Conservation (phyloP, 805 yeast genomes). For the Candida stauntonica region DNA sequence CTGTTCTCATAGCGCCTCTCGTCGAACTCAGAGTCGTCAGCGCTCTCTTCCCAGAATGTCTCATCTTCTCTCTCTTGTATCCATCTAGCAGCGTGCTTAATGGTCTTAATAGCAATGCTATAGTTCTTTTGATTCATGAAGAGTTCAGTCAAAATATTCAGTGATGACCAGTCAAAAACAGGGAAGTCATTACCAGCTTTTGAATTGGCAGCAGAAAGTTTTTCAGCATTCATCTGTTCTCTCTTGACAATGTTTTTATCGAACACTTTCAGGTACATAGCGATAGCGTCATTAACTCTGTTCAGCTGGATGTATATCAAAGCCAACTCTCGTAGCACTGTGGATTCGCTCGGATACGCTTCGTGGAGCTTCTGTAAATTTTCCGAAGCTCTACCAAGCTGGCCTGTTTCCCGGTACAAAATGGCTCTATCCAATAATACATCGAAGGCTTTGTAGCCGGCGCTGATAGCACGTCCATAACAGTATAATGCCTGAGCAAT, state of each 20-base stretch:
- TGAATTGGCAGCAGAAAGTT: conserved; percentile 26
- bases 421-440: conserved; percentile 61
- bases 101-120: conserved; percentile 55
- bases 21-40: conserved; percentile 82
- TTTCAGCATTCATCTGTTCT: conserved; percentile 18
- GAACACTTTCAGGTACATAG: conserved; percentile 58
- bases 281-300: conserved; percentile 70
- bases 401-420: conserved; percentile 62
- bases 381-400: conserved; percentile 67
- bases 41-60: conserved; percentile 40
- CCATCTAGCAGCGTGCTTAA: conserved; percentile 79
- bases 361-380: conserved; percentile 59
- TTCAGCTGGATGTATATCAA: conserved; percentile 44
- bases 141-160: conserved; percentile 79
- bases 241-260: conserved; percentile 52
- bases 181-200: conserved; percentile 40
- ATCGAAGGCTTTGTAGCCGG: conserved; percentile 46
- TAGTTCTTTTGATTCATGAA: conserved; percentile 67
- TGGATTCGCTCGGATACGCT: conserved; percentile 54
- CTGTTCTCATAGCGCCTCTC: conserved; percentile 51
- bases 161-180: conserved; percentile 80
- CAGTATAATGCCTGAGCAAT: conserved; percentile 75
- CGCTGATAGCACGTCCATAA: conserved; percentile 57
- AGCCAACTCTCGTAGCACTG: conserved; percentile 58
- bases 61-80: conserved; percentile 61